Conservation (phyloP, 2,329 filamentous ascomycete genomes). For the Fusarium xylarioides region DNA sequence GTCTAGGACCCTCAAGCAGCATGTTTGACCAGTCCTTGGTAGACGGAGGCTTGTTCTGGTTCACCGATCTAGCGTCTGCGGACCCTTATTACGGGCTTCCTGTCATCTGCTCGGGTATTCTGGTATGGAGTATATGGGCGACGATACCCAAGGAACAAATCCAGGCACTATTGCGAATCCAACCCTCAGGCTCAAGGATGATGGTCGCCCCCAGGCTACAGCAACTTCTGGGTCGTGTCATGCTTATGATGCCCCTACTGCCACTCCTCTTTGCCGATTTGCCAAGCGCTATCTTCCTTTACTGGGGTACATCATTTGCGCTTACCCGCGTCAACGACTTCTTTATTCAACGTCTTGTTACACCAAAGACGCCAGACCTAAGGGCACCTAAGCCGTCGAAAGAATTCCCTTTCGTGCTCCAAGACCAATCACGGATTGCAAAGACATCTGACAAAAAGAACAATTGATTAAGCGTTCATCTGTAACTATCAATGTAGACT, state of each 20-base stretch:
- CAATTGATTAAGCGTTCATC: slow-evolving; percentile 23
- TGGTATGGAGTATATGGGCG: slow-evolving; percentile 45
- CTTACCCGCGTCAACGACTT: slow-evolving; percentile 48
- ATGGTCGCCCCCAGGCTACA: slow-evolving; percentile 36
- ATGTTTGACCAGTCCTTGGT: slow-evolving; percentile 53
- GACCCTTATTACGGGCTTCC: slow-evolving; percentile 63
- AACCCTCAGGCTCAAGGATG: slow-evolving; percentile 14
- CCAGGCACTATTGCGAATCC: slow-evolving; percentile 38
- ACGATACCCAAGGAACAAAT: slow-evolving; percentile 44
- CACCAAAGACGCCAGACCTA: slow-evolving; percentile 28
- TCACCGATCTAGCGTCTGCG: slow-evolving; percentile 60
- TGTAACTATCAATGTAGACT: slow-evolving; percentile 38
- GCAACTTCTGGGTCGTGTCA: slow-evolving; percentile 43
- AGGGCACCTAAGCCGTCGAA: slow-evolving; percentile 10
- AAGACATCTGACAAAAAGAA: background rate
- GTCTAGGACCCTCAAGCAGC: slow-evolving; percentile 38
- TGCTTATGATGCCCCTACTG: slow-evolving; percentile 48
- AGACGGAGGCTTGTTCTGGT: slow-evolving; percentile 64
- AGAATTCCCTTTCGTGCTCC: slow-evolving; percentile 37
- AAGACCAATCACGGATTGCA: background rate
- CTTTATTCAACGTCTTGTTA: slow-evolving; percentile 41
- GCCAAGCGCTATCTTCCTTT: slow-evolving; percentile 53
- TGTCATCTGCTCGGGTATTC: slow-evolving; percentile 44
- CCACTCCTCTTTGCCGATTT: slow-evolving; percentile 49
- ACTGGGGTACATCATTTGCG: slow-evolving; percentile 51